phyloP scores from a whole-genome alignment of 78 protist species.

The Dictyostelium brefeldianum region DNA sequence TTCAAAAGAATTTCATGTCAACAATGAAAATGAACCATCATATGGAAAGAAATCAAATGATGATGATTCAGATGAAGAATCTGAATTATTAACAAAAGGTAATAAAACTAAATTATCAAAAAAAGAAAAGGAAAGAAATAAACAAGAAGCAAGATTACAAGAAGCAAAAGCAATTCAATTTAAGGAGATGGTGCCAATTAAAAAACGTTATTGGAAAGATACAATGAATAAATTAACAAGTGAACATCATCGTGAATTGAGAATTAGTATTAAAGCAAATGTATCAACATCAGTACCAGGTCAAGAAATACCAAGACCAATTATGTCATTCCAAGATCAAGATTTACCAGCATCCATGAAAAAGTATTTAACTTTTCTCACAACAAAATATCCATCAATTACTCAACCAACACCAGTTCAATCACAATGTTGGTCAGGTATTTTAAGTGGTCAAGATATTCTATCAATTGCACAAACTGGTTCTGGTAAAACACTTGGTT shows the following conservation, averaged over 20 bases:
- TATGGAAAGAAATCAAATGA: not conserved
- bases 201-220: constrained; percentile 35
- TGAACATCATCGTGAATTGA: constrained; percentile 11
- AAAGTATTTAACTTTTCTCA: constrained; percentile 13
- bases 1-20: not conserved
- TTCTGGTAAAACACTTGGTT: constrained; percentile 99
- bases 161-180: constrained; percentile 45
- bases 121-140: constrained; percentile 34
- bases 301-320: constrained; percentile 51
- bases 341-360: constrained; percentile 51
- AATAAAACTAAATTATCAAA: constrained; percentile 33
- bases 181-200: constrained; percentile 12
- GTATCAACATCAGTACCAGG: not conserved
- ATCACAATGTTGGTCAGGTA: constrained; percentile 59
- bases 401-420: constrained; percentile 89
- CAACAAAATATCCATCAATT: constrained; percentile 54
- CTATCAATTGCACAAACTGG: constrained; percentile 96
- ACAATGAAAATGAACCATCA: not conserved
- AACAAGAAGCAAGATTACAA: not conserved
- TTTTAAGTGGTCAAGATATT: constrained; percentile 70
- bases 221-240: not conserved
- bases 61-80: not conserved
- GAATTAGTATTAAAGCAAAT: constrained; percentile 21
- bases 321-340: constrained; percentile 7
- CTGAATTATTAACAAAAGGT: not conserved